Evolutionary conservation across 2,329 filamentous ascomycete genomes (phyloP).

Genomic region (Grosmannia clavigera): DNA sequence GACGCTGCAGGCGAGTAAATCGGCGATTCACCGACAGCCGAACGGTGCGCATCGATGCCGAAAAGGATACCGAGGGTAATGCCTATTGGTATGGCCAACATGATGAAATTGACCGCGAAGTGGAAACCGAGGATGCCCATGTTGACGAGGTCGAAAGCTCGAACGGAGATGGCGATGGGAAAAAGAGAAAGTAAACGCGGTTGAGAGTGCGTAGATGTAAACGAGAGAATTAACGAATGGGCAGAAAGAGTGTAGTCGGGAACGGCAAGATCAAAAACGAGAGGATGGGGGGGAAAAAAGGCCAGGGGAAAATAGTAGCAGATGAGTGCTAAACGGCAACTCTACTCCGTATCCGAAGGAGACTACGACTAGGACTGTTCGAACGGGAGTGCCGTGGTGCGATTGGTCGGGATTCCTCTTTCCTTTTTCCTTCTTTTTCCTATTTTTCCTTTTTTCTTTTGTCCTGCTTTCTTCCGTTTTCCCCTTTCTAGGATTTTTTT

Average conservation of each 20-base stretch:
- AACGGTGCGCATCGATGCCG: constrained; percentile 32
- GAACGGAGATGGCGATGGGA: not conserved
- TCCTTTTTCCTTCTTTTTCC: not conserved
- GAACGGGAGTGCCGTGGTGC: not conserved
- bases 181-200: not conserved
- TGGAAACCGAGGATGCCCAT: not conserved
- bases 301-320: not conserved
- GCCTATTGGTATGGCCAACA: constrained; percentile 31
- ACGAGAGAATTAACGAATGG: not conserved
- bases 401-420: not conserved
- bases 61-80: constrained; percentile 28
- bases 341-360: not conserved
- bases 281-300: not conserved
- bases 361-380: not conserved
- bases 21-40: constrained; percentile 28
- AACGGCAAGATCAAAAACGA: not conserved
- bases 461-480: not conserved
- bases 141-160: not conserved
- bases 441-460: not conserved
- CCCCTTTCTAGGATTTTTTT: not conserved
- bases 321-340: not conserved
- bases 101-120: constrained; percentile 26
- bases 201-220: not conserved
- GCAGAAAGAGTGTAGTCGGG: not conserved
- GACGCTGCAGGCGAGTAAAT: constrained; percentile 25